Evolutionary conservation across 306 rosid genomes (phyloP), one percentile per base, ranked within the genome.

Genomic region (Pyrus betulifolia): DNA sequence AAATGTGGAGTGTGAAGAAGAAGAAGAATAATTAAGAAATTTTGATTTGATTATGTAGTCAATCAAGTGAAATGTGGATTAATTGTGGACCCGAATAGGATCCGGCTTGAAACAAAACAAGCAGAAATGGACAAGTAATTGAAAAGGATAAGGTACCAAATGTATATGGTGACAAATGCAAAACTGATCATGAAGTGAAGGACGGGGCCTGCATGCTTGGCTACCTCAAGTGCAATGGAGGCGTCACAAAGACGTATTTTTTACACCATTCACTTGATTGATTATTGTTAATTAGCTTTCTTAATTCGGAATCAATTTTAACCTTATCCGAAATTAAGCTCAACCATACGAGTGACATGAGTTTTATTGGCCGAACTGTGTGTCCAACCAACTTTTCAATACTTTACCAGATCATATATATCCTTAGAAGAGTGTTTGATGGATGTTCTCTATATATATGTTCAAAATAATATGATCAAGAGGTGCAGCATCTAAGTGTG

Each of bases 101-200:
- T 59, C 68, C 68, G 8, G 14, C 44, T 11, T 5, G 6, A 27
- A 38, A 51, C 3, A 67, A 40, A 52, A 76, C 57, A 76, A 54
- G 45, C 23, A 76, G 58, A 76, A 76, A 35, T 17, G n/a, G 79
- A 76, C 74, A 76, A 67, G 18, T 31, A 64, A 30, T 64, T 11
- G 31, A 28, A 22, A 74, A 40, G 7, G 60, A 74, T 44, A 30
- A 59, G 58, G 44, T 44, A 5, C 14, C 58, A 42, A 60, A 44
- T 61, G 4, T 4, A 19, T 19, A 61, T 19, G 46, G 70, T 19
- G 78, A 57, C 69, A 44, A 74, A 27, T 28, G 69, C 23, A 27
- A 23, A 74, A 44, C 27, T 25, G 28, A 25, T 67, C 23, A 10
- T 57, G 14, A 11, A 54, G 76, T 71, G 66, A 35, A 72, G 74